phyloP scores from a whole-genome alignment of 2,329 filamentous ascomycete genomes.

The Ceratocystis cacaofunesta region DNA sequence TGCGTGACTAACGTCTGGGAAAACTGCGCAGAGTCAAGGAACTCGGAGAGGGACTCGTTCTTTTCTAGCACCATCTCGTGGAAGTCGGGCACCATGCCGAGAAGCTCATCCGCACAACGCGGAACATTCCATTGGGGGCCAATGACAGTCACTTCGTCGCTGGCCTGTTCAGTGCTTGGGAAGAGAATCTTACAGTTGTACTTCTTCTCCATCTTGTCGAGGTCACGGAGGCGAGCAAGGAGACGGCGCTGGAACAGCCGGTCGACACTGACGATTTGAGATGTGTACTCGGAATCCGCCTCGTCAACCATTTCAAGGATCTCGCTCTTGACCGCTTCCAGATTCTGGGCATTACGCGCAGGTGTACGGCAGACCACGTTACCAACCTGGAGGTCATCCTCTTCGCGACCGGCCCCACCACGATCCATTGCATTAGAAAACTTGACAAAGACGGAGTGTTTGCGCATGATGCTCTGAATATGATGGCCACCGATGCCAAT shows the following conservation, averaged over 20 bases:
- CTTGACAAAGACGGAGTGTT: conserved; percentile 98
- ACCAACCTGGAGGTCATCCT: conserved; percentile 96
- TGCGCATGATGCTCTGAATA: conserved; percentile 99
- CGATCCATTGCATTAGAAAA: conserved; percentile 99
- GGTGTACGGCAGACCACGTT: conserved; percentile 98
- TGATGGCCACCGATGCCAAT: conserved; percentile 97
- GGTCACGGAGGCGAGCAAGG: conserved; percentile 71
- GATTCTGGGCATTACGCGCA: conserved; percentile 87
- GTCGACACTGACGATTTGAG: conserved; percentile 84
- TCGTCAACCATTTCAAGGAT: conserved; percentile 99
- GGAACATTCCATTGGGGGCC: conserved; percentile 97
- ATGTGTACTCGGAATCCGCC: conserved; percentile 89
- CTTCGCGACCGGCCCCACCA: conserved; percentile 79
- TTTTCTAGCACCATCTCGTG: conserved; percentile 80
- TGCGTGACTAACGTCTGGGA: conserved; percentile 65
- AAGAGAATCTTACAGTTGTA: conserved; percentile 99
- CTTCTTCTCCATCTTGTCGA: conserved; percentile 93
- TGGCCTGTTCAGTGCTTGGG: conserved; percentile 91
- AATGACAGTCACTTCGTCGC: conserved; percentile 87
- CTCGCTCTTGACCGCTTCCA: conserved; percentile 95
- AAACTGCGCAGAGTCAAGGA: conserved; percentile 70
- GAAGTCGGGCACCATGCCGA: conserved; percentile 95
- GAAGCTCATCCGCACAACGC: conserved; percentile 85
- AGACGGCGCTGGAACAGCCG: conserved; percentile 91
- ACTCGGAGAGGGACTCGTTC: conserved; percentile 60